A percentile compares a stretch with the other conserved stretches of the same genome.
These are phyloP conservation scores for Striga asiatica DNA, from an alignment of 257 asterid species.

Conservation along the genomic window DNA sequence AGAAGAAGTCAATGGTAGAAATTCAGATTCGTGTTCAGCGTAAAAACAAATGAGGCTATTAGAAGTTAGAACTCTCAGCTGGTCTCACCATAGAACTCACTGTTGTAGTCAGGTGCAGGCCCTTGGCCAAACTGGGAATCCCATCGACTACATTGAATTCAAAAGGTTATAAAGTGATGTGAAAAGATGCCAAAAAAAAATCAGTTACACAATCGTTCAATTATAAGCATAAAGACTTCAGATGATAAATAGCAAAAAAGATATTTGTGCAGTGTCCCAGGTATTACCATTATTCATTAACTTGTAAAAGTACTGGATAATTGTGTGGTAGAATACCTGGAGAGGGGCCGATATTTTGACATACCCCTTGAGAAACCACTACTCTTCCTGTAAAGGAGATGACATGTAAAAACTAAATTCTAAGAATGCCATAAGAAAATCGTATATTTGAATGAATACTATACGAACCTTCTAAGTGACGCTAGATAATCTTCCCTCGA, in stretches of 20 bases:
- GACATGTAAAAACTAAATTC: slow-evolving; percentile 19
- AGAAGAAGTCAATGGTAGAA: neutral
- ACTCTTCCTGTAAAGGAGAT: slow-evolving; percentile 69
- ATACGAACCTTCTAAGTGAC: slow-evolving; percentile 73
- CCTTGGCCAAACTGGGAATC: slow-evolving; percentile 64
- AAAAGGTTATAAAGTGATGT: no score
- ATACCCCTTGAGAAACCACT: slow-evolving; percentile 95
- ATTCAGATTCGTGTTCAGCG: neutral
- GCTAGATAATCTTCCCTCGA: slow-evolving; percentile 96
- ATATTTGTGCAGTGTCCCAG: no score
- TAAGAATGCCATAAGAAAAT: neutral
- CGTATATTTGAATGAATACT: neutral
- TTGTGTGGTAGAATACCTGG: slow-evolving; percentile 48
- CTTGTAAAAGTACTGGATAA: neutral
- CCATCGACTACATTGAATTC: slow-evolving; percentile 59
- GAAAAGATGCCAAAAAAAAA: slow-evolving; percentile 10
- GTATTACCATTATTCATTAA: no score
- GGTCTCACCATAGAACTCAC: slow-evolving; percentile 52
- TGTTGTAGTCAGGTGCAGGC: slow-evolving; percentile 58
- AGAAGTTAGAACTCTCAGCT: neutral
- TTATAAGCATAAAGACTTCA: no score
- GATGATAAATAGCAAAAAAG: no score
- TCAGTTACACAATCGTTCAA: neutral
- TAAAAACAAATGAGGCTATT: neutral
- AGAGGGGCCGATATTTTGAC: slow-evolving; percentile 86